Evolutionary conservation across 495 filamentous ascomycete genomes (phyloP), one percentile per base, ranked within the genome.

Genomic region (Hyphodiscus hymeniophilus): DNA sequence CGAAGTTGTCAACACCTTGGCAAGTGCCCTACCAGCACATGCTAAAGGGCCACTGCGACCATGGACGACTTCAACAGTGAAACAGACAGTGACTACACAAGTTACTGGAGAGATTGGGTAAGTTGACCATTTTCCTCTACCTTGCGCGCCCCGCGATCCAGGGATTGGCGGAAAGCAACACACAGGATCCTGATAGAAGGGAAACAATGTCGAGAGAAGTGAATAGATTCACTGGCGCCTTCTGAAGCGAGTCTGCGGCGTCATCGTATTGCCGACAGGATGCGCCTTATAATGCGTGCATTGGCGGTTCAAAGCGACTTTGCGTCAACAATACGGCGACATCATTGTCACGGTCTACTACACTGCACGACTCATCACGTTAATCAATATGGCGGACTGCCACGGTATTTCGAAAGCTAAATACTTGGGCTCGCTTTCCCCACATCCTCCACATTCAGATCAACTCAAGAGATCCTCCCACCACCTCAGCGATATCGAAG

Each of bases 81-180:
- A 64, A 94, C 94, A 12, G 92, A 98, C 63, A 95, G 90, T 67
- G 94, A 97, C 64, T 98, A 97, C 65, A 95, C 92, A 26, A 95
- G 88, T 67, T 98, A 98, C 70, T 98, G 92, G 92, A 75, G 92
- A 66, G 92, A 98, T 69, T 98, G 92, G 92, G 91, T 95, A 73
- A 66, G 87, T 82, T 42, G 26, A 22, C n/a, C 23, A 50, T 56
- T 50, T 47, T 46, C 45, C 11, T 50, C 13, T 39, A 39, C 35
- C 45, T 43, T 32, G 32, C 45, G 48, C 51, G 48, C 48, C 40
- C 28, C 21, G 30, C 20, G 18, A 23, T 12, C n/a, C n/a, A 36
- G 36, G 26, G 32, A 2, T 22, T 17, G 50, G 41, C 22, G 23
- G 22, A 36, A 33, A 32, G 36, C 7, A 30, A 10, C n/a, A 6